Percentiles rank a stretch among this genome's conserved stretches.
These are phyloP conservation scores for Apiospora kogelbergensis DNA, from an alignment of 2,329 filamentous ascomycete species.

Conservation along the genomic window DNA sequence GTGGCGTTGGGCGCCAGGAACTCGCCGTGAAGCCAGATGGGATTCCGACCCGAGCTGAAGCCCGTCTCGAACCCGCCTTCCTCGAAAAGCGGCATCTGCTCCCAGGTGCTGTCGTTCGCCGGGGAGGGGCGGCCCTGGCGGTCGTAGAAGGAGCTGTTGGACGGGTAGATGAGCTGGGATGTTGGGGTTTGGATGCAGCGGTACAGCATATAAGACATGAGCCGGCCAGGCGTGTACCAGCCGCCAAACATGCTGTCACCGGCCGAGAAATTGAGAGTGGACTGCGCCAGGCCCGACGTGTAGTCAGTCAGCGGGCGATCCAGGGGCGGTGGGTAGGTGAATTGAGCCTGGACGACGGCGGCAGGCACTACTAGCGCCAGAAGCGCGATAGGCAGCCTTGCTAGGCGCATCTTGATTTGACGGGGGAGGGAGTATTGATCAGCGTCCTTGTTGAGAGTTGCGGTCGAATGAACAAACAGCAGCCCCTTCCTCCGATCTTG, in stretches of 20 bases:
- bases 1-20: not conserved
- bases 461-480: not conserved
- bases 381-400: not conserved
- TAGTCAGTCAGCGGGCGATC: not conserved
- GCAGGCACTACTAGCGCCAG: not conserved
- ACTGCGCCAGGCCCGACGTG: not conserved
- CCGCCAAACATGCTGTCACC: constrained; percentile 1
- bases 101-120: not conserved
- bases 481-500: too few species aligned
- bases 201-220: not conserved
- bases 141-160: not conserved
- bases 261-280: not conserved
- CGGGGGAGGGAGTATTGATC: not conserved
- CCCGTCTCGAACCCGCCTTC: not conserved
- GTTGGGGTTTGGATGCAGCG: not conserved
- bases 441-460: not conserved
- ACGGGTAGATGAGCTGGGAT: not conserved
- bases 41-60: not conserved
- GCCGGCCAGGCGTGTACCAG: not conserved
- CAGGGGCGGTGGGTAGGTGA: not conserved
- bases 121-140: not conserved
- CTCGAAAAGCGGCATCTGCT: not conserved
- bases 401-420: not conserved
- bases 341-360: not conserved
- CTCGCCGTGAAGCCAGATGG: not conserved